phyloP scores from a whole-genome alignment of 2,329 filamentous ascomycete species.

The Nannizziopsis arthrosporioides region DNA sequence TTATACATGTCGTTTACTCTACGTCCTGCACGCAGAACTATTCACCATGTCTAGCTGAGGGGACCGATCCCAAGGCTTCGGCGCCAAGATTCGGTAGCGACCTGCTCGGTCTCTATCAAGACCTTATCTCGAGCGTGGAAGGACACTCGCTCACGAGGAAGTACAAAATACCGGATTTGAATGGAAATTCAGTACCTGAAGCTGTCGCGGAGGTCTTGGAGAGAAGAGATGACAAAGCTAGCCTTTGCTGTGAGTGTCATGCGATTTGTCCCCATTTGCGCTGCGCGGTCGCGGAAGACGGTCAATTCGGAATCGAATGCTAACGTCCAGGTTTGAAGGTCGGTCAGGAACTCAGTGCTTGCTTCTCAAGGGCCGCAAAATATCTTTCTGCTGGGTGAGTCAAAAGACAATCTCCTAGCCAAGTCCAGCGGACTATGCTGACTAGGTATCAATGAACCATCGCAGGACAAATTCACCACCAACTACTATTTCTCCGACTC shows the following conservation, averaged over 20 bases:
- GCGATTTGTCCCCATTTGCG: too few relatives aligned
- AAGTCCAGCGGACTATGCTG: not conserved
- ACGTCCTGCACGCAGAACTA: constrained; percentile 19
- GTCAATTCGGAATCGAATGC: not conserved
- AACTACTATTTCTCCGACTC: constrained; percentile 39
- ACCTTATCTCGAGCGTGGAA: constrained; percentile 22
- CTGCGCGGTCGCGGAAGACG: too few relatives aligned
- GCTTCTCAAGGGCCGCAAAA: constrained; percentile 29
- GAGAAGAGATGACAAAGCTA: constrained; percentile 3
- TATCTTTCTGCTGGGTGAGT: constrained; percentile 39
- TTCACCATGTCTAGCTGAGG: constrained; percentile 23
- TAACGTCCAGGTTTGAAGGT: constrained; percentile 1
- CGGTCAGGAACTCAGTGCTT: constrained; percentile 28
- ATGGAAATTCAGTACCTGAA: not conserved
- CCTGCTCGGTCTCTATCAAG: constrained; percentile 23
- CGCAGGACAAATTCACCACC: constrained; percentile 40
- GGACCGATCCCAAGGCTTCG: constrained; percentile 18
- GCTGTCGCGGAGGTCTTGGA: not conserved
- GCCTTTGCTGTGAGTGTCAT: constrained; percentile 8
- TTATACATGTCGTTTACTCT: not conserved
- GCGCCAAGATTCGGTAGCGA: constrained; percentile 21
- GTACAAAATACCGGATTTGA: not conserved
- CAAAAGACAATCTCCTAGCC: not conserved
- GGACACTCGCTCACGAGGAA: constrained; percentile 8
- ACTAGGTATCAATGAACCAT: not conserved